Conservation (phyloP, 352 stramenopile species). For the Phytophthora cryptogea region DNA sequence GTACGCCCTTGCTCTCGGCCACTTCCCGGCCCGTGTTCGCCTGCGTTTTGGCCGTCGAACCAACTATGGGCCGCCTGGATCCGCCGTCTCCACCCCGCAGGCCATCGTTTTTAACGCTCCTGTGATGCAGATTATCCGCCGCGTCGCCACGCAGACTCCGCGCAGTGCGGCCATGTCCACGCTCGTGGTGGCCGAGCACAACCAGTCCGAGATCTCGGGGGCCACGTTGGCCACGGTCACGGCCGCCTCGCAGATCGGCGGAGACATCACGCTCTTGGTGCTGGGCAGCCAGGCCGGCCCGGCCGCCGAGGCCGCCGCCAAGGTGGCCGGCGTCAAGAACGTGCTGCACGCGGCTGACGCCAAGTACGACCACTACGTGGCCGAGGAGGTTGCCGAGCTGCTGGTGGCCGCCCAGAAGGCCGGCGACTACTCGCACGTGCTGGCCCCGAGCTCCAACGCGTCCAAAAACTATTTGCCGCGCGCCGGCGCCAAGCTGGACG, state of each 20-base stretch:
- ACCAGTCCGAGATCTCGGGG: slow-evolving; percentile 66
- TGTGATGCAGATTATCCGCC: slow-evolving; percentile 50
- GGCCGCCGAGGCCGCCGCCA: slow-evolving; percentile 67
- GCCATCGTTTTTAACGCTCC: background rate
- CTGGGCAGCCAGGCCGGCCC: slow-evolving; percentile 63
- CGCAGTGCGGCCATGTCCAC: slow-evolving; percentile 59
- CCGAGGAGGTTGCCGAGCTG: slow-evolving; percentile 86
- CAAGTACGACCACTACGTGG: slow-evolving; percentile 89
- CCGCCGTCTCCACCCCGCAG: background rate
- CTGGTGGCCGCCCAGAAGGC: slow-evolving; percentile 68
- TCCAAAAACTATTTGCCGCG: slow-evolving; percentile 97
- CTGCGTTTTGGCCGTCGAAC: slow-evolving; percentile 7
- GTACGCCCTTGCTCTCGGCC: slow-evolving; percentile 7
- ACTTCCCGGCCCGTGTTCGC: background rate
- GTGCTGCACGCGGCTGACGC: slow-evolving; percentile 86
- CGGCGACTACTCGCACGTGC: slow-evolving; percentile 90
- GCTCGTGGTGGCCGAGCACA: slow-evolving; percentile 90
- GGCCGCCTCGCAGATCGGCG: slow-evolving; percentile 82
- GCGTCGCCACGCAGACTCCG: slow-evolving; percentile 41
- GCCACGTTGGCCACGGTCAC: slow-evolving; percentile 88
- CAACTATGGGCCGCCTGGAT: background rate
- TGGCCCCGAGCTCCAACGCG: slow-evolving; percentile 95
- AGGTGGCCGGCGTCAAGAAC: slow-evolving; percentile 79
- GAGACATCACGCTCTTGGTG: slow-evolving; percentile 81
- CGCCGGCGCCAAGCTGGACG: slow-evolving; percentile 94